Conservation (phyloP, 495 filamentous ascomycete species). For the Trypethelium eluteriae region DNA sequence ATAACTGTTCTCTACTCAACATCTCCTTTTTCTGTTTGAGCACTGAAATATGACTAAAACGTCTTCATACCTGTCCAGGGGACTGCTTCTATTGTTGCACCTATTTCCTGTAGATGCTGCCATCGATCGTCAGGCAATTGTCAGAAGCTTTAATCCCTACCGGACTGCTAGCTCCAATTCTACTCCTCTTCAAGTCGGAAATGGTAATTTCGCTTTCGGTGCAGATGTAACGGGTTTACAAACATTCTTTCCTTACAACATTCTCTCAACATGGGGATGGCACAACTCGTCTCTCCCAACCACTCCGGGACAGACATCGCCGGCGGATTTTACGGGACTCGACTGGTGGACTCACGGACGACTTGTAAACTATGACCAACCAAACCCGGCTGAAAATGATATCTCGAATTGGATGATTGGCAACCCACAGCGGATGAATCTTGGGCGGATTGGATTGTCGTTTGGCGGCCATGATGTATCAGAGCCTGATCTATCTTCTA, state of each 20-base stretch:
- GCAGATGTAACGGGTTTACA: slow-evolving; percentile 46
- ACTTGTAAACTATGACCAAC: slow-evolving; percentile 46
- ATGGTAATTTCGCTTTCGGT: slow-evolving; percentile 50
- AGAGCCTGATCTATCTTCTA: slow-evolving; percentile 33
- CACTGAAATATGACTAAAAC: background rate
- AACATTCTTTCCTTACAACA: slow-evolving; percentile 28
- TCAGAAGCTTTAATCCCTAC: slow-evolving; percentile 23
- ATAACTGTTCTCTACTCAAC: too few species aligned
- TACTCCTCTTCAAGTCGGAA: slow-evolving; percentile 47
- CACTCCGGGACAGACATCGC: slow-evolving; percentile 26
- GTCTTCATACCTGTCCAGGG: background rate
- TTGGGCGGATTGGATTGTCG: slow-evolving; percentile 42
- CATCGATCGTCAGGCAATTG: slow-evolving; percentile 14
- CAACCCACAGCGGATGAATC: slow-evolving; percentile 47
- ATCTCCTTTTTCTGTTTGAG: background rate
- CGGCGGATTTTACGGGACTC: slow-evolving; percentile 35
- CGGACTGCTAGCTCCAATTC: slow-evolving; percentile 24
- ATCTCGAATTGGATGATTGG: slow-evolving; percentile 49
- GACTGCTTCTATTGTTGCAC: background rate
- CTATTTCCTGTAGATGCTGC: background rate
- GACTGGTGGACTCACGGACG: slow-evolving; percentile 50
- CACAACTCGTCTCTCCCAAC: slow-evolving; percentile 50
- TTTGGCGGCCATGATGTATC: slow-evolving; percentile 39
- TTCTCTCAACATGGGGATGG: slow-evolving; percentile 47
- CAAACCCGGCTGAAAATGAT: slow-evolving; percentile 43